Base-by-base conservation (phyloP, 495 filamentous ascomycete species). In the Glarea lozoyensis region DNA sequence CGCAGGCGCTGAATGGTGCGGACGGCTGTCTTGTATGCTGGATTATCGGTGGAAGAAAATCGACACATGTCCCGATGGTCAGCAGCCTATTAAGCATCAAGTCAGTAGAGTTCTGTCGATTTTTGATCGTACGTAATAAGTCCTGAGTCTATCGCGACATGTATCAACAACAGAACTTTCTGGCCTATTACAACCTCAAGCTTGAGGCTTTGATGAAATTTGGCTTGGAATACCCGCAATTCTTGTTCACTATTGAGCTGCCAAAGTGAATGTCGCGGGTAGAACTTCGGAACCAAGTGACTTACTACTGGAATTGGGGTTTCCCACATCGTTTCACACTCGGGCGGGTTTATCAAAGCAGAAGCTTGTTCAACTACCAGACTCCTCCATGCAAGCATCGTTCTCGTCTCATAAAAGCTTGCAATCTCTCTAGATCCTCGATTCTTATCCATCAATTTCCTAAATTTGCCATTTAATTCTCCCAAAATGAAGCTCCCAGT, bases 11-110 rank as follows among this genome's bases (percentile, higher is more conserved):
- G 37, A 43, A 46, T 39, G 13, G 27, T 35, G 40, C 27, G 18
- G 12, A 46, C 22, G 40, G 34, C 23, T 9, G 16, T 2, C 15
- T 16, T 37, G 43, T 49, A 44, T 19, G 48, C 43, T 27, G 37
- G 20, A 13, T 43, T 19, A 11, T 33, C 44, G 5, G 43, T 17
- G 13, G 24, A 39, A 11, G 51, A 44, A 32, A 60, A 60, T 25
- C 49, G 49, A 29, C 57, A 58, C 37, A 60, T 60, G 6, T 42
- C 36, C 19, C 48, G 37, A 39, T 55, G 52, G 35, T 40, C 41
- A 10, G 30, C 45, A 2, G 24, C n/a, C 10, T 55, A 36, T 4
- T 46, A 50, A 31, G 45, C 43, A 21, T 52, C 40, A 15, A 57
- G 51, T 23, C 47, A 49, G n/a, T 44, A 42, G 30, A 32, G 27